Conservation (phyloP, 768 basidiomycete genomes). For the Tricholoma sp. region DNA sequence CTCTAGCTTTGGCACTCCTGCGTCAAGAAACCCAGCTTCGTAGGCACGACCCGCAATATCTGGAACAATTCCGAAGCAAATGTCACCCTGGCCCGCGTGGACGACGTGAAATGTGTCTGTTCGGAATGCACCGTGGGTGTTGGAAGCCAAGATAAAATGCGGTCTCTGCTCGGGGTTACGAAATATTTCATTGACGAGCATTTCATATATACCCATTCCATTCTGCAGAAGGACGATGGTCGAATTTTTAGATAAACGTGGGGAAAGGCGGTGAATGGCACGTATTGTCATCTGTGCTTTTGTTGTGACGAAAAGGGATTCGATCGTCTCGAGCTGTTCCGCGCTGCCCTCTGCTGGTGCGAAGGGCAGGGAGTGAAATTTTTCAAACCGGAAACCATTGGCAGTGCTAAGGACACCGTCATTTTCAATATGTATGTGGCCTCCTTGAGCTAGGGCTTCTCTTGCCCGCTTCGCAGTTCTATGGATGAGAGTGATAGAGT, state of each 20-base stretch:
- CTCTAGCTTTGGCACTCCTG: slow-evolving; percentile 26
- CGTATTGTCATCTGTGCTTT: slow-evolving; percentile 65
- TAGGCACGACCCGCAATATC: slow-evolving; percentile 60
- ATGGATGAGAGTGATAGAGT: slow-evolving; percentile 68
- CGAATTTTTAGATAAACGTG: slow-evolving; percentile 57
- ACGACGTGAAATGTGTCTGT: slow-evolving; percentile 51
- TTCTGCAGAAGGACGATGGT: slow-evolving; percentile 94
- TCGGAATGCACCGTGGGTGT: slow-evolving; percentile 72
- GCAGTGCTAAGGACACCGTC: slow-evolving; percentile 39
- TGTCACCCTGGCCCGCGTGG: slow-evolving; percentile 63
- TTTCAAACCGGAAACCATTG: slow-evolving; percentile 46
- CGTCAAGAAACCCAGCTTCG: slow-evolving; percentile 46
- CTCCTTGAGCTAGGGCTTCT: slow-evolving; percentile 26
- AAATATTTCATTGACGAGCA: slow-evolving; percentile 62
- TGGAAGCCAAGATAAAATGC: slow-evolving; percentile 79
- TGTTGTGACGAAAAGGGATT: slow-evolving; percentile 76
- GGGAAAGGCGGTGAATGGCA: slow-evolving; percentile 53
- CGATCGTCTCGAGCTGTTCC: slow-evolving; percentile 37
- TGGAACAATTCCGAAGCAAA: slow-evolving; percentile 78
- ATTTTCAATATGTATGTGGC: slow-evolving; percentile 42
- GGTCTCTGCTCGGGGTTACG: slow-evolving; percentile 70
- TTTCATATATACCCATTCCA: slow-evolving; percentile 90
- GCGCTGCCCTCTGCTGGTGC: slow-evolving; percentile 3
- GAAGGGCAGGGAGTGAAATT: slow-evolving; percentile 25
- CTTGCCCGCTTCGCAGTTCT: slow-evolving; percentile 39